Percentiles rank a stretch among this genome's conserved stretches.
phyloP scores from a whole-genome alignment of 345 rosid species.

The Theobroma cacao region DNA sequence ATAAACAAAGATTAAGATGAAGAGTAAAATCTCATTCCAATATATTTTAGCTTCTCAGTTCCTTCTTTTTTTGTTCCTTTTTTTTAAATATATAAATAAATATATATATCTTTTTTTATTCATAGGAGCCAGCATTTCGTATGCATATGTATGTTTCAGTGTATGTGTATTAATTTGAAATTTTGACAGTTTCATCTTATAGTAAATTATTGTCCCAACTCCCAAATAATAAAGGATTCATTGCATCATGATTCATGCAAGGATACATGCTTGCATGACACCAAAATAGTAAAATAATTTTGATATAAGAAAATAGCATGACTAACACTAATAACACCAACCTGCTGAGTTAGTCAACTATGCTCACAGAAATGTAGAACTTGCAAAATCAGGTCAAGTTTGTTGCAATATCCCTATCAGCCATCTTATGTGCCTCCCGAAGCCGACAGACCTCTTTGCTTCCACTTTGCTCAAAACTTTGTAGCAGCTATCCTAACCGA shows the following conservation, averaged over 20 bases:
- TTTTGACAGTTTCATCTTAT: not conserved
- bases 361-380: constrained; percentile 15
- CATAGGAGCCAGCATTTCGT: not conserved
- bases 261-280: not conserved
- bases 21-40: not conserved
- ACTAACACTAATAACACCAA: constrained; percentile 8
- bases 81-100: too few relatives aligned
- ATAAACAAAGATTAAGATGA: not conserved
- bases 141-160: not conserved
- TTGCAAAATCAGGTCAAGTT: constrained; percentile 23
- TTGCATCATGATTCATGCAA: not conserved
- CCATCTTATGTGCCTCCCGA: constrained; percentile 24
- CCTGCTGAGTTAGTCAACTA: constrained; percentile 32
- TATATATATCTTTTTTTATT: too few relatives aligned
- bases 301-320: not conserved
- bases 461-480: constrained; percentile 38
- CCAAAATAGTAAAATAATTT: not conserved
- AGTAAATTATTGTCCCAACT: not conserved
- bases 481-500: constrained; percentile 35
- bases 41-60: not conserved
- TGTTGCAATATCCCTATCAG: constrained; percentile 30
- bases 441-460: constrained; percentile 36
- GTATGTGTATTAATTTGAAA: not conserved
- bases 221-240: not conserved
- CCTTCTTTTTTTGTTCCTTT: too few relatives aligned